Conservation (phyloP, 2,329 filamentous ascomycete species). For the Achaetomium macrosporum region DNA sequence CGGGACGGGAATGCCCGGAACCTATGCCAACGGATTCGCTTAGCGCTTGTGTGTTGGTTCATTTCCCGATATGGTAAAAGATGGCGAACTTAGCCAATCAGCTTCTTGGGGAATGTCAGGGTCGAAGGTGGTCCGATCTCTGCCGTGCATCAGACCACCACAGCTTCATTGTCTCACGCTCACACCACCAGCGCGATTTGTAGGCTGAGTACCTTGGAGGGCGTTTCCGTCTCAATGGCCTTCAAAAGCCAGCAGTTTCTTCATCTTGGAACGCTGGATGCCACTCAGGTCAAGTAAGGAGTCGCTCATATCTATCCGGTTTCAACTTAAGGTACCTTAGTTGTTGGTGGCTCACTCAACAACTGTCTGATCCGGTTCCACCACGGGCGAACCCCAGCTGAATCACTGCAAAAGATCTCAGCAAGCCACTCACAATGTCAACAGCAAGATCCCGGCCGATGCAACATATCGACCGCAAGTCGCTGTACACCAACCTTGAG, state of each 20-base stretch:
- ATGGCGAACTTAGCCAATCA: not conserved
- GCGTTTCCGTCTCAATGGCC: not conserved
- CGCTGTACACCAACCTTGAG: constrained; percentile 66
- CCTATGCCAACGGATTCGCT: no score
- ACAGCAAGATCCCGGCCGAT: constrained; percentile 18
- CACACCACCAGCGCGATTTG: constrained; percentile 11
- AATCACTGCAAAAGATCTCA: not conserved
- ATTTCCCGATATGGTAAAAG: not conserved
- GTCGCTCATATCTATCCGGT: no score
- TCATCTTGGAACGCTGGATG: not conserved
- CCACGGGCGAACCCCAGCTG: not conserved
- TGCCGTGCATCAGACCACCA: constrained; percentile 17
- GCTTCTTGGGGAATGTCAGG: not conserved
- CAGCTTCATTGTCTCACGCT: constrained; percentile 12
- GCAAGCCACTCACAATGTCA: constrained; percentile 17
- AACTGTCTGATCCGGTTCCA: not conserved
- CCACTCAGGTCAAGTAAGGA: not conserved
- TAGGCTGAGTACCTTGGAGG: not conserved
- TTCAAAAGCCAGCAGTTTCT: constrained; percentile 7
- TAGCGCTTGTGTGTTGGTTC: no score
- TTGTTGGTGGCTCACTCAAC: not conserved
- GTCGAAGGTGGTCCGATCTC: constrained; percentile 11
- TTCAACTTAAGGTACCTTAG: no score
- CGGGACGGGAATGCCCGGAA: no score
- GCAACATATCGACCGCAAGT: constrained; percentile 63